Base-by-base conservation (phyloP, 345 rosid genomes). In the Ceriops tagal region DNA sequence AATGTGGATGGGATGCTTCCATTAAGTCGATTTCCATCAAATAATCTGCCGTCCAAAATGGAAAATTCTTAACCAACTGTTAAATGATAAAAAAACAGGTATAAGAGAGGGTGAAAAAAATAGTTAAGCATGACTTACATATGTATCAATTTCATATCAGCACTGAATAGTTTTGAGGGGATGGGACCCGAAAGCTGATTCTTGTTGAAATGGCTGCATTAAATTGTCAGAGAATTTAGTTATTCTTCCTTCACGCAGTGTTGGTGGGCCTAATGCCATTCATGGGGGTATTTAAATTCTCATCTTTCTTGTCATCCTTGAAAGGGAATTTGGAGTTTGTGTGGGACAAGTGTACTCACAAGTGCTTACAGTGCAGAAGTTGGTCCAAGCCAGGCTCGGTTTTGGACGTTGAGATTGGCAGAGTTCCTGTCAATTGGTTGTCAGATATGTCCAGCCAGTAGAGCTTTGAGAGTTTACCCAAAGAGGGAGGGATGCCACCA, bases 381-480 rank as follows among this genome's bases (percentile, higher is more conserved):
- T 68, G 87, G 80, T 92, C 96, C 78, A 95, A 78, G 68, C 99
- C 96, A 3, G 92, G 92, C 66, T 79, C 68, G 0, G 69, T 73
- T 24, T 55, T 1, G 51, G 49, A 59, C 27, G 87, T 83, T 35
- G 96, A 89, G 35, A 90, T 76, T 10, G 99, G 99, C 78, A 92
- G 71, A 5, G 83, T 27, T 76, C 97, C 99, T 22, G 90, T 81
- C 78, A 95, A 64, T 62, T 87, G 92, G 77, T 95, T 95, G 65
- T 88, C 96, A 61, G 97, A 92, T 20, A 95, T 81, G 80, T 95
- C 99, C 35, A 95, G 75, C 97, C 93, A 90, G 67, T 83, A 83
- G 53, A 95, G 89, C 27, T 85, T 85, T 66, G 91, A 87, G 64
- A 95, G 92, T 59, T 82, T 87, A 53, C 97, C 96, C 73, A 95